Evolutionary conservation across 768 basidiomycete genomes (phyloP).

Genomic region (Russula sp.): DNA sequence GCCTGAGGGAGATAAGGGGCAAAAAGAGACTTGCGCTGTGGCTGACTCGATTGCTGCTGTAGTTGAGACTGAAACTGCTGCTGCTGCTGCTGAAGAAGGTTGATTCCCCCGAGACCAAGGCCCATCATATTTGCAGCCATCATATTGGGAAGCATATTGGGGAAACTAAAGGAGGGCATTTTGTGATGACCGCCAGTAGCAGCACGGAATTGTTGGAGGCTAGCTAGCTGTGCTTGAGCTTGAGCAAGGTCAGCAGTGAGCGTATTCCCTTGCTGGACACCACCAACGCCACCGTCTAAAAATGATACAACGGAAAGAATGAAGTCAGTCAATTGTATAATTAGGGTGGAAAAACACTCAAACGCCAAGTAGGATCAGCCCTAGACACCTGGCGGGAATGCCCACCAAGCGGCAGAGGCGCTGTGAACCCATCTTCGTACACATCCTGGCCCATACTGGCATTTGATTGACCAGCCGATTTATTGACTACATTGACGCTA

Average conservation of each 20-base stretch:
- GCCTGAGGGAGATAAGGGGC: slow-evolving; percentile 98
- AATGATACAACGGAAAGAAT: slow-evolving; percentile 1
- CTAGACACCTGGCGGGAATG: slow-evolving; percentile 72
- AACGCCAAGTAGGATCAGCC: slow-evolving; percentile 81
- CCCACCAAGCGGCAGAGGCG: slow-evolving; percentile 49
- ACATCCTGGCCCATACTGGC: slow-evolving; percentile 53
- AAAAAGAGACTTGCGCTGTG: slow-evolving; percentile 96
- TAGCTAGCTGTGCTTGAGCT: slow-evolving; percentile 94
- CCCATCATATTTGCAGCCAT: slow-evolving; percentile 98
- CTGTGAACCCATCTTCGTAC: slow-evolving; percentile 76
- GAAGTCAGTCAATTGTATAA: slow-evolving; percentile 6
- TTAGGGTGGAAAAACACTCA: slow-evolving; percentile 48
- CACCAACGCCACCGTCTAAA: slow-evolving; percentile 69
- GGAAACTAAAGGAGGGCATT: slow-evolving; percentile 96
- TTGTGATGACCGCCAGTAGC: slow-evolving; percentile 92
- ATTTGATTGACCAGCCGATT: slow-evolving; percentile 43
- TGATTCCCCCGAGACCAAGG: slow-evolving; percentile 71
- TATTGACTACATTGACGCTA: slow-evolving; percentile 88
- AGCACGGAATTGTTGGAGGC: slow-evolving; percentile 93
- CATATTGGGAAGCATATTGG: slow-evolving; percentile 96
- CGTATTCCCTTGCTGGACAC: slow-evolving; percentile 45
- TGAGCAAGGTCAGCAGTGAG: slow-evolving; percentile 86
- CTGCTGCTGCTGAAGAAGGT: slow-evolving; percentile 86
- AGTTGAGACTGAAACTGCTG: slow-evolving; percentile 94
- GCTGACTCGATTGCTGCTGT: slow-evolving; percentile 85